Conservation (phyloP, 2,329 filamentous ascomycete genomes). For the Cytospora chrysosperma region DNA sequence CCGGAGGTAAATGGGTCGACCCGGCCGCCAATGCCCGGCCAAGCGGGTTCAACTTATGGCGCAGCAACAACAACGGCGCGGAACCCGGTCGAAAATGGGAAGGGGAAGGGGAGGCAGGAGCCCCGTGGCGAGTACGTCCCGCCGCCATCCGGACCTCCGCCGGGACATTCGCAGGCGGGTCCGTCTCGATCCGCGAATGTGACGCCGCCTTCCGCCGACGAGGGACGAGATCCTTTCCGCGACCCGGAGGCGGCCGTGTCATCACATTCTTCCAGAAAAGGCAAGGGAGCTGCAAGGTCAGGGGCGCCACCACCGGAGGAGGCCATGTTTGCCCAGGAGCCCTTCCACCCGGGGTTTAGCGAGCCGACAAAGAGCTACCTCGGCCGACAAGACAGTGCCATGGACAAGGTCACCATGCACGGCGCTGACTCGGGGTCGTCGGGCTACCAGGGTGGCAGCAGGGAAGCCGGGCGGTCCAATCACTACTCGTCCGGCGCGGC, state of each 20-base stretch:
- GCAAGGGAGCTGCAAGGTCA: neutral
- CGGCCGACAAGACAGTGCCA: conserved; percentile 41
- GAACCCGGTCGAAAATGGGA: conserved; percentile 24
- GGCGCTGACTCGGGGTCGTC: conserved; percentile 32
- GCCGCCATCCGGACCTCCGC: conserved; percentile 10
- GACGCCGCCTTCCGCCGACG: conserved; percentile 24
- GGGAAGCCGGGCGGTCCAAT: neutral
- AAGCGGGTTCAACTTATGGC: conserved; percentile 16
- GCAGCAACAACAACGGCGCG: conserved; percentile 16
- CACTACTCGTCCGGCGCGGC: neutral
- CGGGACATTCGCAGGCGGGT: conserved; percentile 6
- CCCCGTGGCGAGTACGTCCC: conserved; percentile 17
- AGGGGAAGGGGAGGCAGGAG: conserved; percentile 31
- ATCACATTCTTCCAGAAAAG: conserved; percentile 7
- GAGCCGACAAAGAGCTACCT: conserved; percentile 36
- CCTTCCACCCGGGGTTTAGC: conserved; percentile 40
- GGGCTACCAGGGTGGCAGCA: neutral
- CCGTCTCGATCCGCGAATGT: conserved; percentile 8
- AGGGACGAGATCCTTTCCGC: conserved; percentile 29
- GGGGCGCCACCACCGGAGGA: conserved; percentile 32
- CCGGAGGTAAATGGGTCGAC: conserved; percentile 27
- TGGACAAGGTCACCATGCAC: conserved; percentile 43
- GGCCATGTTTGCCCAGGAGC: conserved; percentile 37
- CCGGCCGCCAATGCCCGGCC: conserved; percentile 13
- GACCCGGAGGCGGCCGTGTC: conserved; percentile 27